phyloP scores from a whole-genome alignment of 441 rosid genomes.

The Gossypium lobatum region DNA sequence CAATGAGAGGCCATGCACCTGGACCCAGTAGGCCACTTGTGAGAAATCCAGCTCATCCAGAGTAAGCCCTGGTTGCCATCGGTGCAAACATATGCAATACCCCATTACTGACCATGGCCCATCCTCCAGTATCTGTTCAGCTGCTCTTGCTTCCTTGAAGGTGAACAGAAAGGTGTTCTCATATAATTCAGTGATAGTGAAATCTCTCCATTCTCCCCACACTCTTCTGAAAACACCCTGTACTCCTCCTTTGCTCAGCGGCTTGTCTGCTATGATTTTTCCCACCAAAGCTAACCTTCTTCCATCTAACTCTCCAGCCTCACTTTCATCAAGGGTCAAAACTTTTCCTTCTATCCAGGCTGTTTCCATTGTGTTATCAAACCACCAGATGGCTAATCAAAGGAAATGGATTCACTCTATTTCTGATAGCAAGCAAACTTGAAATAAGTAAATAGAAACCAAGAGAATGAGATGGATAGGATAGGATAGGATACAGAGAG shows the following conservation, averaged over 20 bases:
- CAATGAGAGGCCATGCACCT: slow-evolving; percentile 14
- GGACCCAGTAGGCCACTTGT: slow-evolving; percentile 14
- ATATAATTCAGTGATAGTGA: slow-evolving; percentile 9
- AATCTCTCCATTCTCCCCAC: slow-evolving; percentile 16
- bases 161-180: slow-evolving; percentile 15
- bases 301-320: slow-evolving; percentile 12
- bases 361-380: slow-evolving; percentile 6
- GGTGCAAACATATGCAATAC: slow-evolving; percentile 11
- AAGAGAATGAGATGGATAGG: neutral
- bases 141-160: slow-evolving; percentile 17
- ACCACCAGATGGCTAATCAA: neutral
- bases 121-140: slow-evolving; percentile 11
- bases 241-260: slow-evolving; percentile 11
- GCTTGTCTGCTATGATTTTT: slow-evolving; percentile 18
- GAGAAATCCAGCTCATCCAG: slow-evolving; percentile 13
- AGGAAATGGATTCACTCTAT: slow-evolving; percentile 1
- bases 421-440: neutral
- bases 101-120: slow-evolving; percentile 18
- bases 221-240: slow-evolving; percentile 19
- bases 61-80: slow-evolving; percentile 14
- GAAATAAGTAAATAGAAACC: neutral
- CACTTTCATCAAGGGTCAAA: slow-evolving; percentile 13
- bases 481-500: neutral
- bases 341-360: slow-evolving; percentile 19
- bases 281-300: slow-evolving; percentile 17